These are phyloP conservation scores for Decorospora gaudefroyi DNA, from an alignment of 2,329 filamentous ascomycete species.

Conservation along the genomic window DNA sequence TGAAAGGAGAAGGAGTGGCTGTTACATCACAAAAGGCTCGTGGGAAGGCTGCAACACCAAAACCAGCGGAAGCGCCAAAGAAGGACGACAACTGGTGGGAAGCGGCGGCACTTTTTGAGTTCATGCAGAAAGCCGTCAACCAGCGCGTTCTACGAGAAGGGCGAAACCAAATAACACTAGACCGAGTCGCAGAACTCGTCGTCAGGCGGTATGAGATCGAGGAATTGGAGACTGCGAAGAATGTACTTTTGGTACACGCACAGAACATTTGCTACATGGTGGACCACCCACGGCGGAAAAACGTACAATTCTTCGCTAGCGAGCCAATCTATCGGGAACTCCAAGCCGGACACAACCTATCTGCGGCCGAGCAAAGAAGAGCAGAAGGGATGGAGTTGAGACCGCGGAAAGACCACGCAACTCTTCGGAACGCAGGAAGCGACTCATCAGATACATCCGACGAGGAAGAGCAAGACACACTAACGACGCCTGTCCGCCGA, in stretches of 20 bases:
- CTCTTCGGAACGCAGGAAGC: conserved; percentile 28
- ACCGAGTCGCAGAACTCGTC: conserved; percentile 41
- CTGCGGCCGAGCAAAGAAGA: conserved; percentile 38
- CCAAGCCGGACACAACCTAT: conserved; percentile 30
- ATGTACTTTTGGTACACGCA: conserved; percentile 45
- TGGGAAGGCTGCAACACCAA: conserved; percentile 13
- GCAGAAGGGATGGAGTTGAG: conserved; percentile 38
- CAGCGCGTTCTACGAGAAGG: conserved; percentile 36
- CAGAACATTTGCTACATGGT: conserved; percentile 48
- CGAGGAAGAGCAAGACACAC: conserved; percentile 22
- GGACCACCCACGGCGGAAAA: conserved; percentile 42
- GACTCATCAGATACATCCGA: conserved; percentile 34
- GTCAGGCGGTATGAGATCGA: conserved; percentile 47
- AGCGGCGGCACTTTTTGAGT: conserved; percentile 45
- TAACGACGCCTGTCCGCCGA: conserved; percentile 31
- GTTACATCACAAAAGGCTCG: conserved; percentile 6
- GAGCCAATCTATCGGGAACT: conserved; percentile 45
- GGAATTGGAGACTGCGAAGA: conserved; percentile 36
- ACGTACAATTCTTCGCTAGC: conserved; percentile 33
- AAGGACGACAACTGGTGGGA: conserved; percentile 50
- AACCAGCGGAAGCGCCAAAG: conserved; percentile 30
- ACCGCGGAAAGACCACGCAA: conserved; percentile 36
- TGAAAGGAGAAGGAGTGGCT: conserved; percentile 8
- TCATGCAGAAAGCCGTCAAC: conserved; percentile 48
- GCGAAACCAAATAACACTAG: conserved; percentile 40